Evolutionary conservation across 2,329 filamentous ascomycete genomes (phyloP), one percentile per base, ranked within the genome.

Genomic region (Amphichorda felina): DNA sequence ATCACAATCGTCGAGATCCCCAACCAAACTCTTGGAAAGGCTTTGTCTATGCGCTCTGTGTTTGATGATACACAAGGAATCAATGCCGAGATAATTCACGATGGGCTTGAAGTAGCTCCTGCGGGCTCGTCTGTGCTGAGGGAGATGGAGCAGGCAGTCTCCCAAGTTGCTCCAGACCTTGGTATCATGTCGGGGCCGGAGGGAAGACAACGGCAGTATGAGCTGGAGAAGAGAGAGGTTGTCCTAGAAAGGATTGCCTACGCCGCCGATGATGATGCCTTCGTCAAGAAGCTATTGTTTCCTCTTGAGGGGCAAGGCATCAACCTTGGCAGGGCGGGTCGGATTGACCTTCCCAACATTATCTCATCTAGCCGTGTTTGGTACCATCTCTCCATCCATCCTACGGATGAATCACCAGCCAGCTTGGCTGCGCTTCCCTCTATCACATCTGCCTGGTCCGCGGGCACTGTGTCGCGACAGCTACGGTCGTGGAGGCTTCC

Each of bases 21-120:
- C 0, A 75, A 79, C 42, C 78, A 84, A 21, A 69, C 73, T 2
- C 66, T 98, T 1, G 87, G 83, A 39, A 95, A 91, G 57, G 91
- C 89, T 0, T 60, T 93, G n/a, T 77, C 84, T 10, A 76, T 98
- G 63, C 82, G 86, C 27, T 85, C 84, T 11, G 75, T 96, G 25
- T 98, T 98, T 48, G 89, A 98, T 45, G 91, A 96, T 48, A 75
- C 68, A n/a, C 66, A 80, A 15, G 91, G 91, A 35, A 95, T 98
- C 61, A 96, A 96, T 47, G 72, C 82, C 0, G 91, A 98, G 63
- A 96, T 98, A 88, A 94, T 89, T 50, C 81, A 89, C 42, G 91
- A 98, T 45, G 91, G 91, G 8, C 73, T 98, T 1, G 72, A 83
- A n/a, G 71, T 93, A 2, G 61, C 71, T 1, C 48, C 79, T 0